Conservation (phyloP, 192 early-diverging fungal species). For the Gorgonomyces haynaldii region DNA sequence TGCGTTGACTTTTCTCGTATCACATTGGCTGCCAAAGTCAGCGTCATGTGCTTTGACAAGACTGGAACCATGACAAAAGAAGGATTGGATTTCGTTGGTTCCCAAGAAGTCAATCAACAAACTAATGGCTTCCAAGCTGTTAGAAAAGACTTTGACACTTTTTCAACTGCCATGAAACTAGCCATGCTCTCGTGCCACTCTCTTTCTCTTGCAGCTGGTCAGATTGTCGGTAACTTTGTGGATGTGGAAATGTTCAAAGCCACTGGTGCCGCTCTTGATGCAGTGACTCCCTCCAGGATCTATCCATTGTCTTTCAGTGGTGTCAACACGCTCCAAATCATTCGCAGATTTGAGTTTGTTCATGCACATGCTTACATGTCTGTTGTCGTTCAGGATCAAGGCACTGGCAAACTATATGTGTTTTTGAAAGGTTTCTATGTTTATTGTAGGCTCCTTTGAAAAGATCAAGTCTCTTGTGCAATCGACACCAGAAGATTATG, state of each 20-base stretch:
- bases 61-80: constrained; percentile 68
- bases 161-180: constrained; percentile 17
- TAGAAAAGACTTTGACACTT: constrained; percentile 13
- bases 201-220: constrained; percentile 40
- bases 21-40: constrained; percentile 62
- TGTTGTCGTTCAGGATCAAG: constrained; percentile 48
- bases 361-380: constrained; percentile 66
- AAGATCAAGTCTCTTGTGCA: constrained; percentile 41
- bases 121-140: constrained; percentile 9
- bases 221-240: constrained; percentile 60
- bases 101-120: constrained; percentile 11
- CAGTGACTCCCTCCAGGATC: constrained; percentile 32
- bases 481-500: constrained; percentile 45
- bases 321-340: constrained; percentile 15
- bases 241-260: constrained; percentile 68
- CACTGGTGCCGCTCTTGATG: constrained; percentile 36
- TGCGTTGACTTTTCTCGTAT: constrained; percentile 65
- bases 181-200: constrained; percentile 51
- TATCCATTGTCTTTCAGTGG: constrained; percentile 21
- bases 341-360: constrained; percentile 64
- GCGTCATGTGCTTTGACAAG: constrained; percentile 70
- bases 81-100: constrained; percentile 56
- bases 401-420: constrained; percentile 37
- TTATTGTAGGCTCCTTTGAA: constrained; percentile 60
- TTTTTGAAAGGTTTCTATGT: constrained; percentile 45